Evolutionary conservation across 345 rosid genomes (phyloP).

Genomic region (Sapria himalayana): DNA sequence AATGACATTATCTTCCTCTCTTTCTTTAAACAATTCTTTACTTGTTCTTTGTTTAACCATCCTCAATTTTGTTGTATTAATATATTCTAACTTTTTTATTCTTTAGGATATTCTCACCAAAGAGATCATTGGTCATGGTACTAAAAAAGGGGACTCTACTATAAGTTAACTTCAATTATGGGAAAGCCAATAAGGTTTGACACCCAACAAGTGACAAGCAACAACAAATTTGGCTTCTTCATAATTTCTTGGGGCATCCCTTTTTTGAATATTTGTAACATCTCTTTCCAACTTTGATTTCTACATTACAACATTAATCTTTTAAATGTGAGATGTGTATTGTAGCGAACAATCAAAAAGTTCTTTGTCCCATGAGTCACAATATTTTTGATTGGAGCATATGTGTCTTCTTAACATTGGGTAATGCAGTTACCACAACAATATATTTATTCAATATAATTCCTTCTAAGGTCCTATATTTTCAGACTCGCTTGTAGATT

Average conservation of each 20-base stretch:
- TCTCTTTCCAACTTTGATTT: neutral
- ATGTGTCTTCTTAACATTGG: neutral
- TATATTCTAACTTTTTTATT: neutral
- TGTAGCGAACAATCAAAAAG: neutral
- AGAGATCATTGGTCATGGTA: slow-evolving; percentile 6
- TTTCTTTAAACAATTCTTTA: neutral
- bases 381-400: neutral
- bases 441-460: no score
- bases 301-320: neutral
- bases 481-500: neutral
- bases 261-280: neutral
- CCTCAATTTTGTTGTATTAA: neutral
- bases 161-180: neutral
- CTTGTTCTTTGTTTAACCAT: neutral
- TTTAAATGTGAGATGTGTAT: neutral
- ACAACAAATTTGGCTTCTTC: neutral
- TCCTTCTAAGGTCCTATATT: no score
- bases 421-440: neutral
- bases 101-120: slow-evolving; percentile 1
- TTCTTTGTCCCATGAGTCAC: neutral
- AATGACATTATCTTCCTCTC: neutral
- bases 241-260: neutral
- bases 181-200: neutral
- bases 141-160: neutral
- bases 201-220: neutral